Base-by-base conservation (phyloP, 2,329 filamentous ascomycete species). In the Seiridium cupressi region DNA sequence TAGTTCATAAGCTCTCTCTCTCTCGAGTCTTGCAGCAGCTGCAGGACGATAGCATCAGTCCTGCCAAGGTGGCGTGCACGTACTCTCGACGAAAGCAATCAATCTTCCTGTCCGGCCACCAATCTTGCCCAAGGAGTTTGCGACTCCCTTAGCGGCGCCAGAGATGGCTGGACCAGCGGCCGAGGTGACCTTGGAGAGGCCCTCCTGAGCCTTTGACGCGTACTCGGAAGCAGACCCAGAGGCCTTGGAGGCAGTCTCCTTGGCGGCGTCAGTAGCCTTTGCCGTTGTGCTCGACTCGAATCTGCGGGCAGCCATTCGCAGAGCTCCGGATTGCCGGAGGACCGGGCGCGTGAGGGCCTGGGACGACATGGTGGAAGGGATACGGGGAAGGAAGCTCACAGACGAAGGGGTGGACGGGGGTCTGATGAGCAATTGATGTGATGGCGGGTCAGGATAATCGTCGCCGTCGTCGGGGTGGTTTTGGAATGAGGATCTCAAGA, bases 21-120 rank as follows among this genome's bases (percentile, higher is more conserved):
- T 35, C 49, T n/a, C 11, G 34, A 34, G 51, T 11, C 51, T 38
- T 26, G n/a, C 18, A 26, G 18, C 18, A 26, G 18, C 18, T 26
- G 18, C 18, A 26, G 18, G 18, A 26, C 18, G 18, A 2, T 26
- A 26, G 18, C 18, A 26, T 26, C 18, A 26, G 18, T 2, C 18
- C 18, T 26, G 18, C 18, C 18, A 26, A 26, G 18, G 18, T 26
- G 18, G 31, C 26, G 32, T 58, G 31, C 18, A 81, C 93, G 80
- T 86, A 98, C 95, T 89, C 84, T 97, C 91, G 72, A 95, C 82
- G 72, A 93, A 91, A 69, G 82, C 83, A 75, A 97, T 85, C 68
- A 93, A 73, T 77, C 84, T 87, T 71, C 92, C 93, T 63, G 92
- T 93, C 70, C 90, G 87, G 71, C 94, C 94, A 72, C 93, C 93